These are phyloP conservation scores for Silene conica DNA, from an alignment of 148 eudicot species.

Conservation along the genomic window DNA sequence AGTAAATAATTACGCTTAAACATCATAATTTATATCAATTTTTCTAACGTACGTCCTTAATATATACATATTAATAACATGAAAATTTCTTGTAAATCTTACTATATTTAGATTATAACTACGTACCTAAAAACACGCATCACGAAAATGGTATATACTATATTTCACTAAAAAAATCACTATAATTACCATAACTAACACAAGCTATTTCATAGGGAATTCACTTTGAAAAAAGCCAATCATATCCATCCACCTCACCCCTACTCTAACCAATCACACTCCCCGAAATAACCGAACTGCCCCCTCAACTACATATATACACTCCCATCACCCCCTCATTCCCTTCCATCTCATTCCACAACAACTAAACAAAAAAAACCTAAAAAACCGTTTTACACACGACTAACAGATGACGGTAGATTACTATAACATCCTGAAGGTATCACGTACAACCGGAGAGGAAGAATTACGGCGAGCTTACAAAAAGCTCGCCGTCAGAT, in stretches of 20 bases:
- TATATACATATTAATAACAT: too few species aligned
- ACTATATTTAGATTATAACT: too few species aligned
- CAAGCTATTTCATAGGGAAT: too few species aligned
- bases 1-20: too few species aligned
- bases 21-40: too few species aligned
- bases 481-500: conserved; percentile 71
- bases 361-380: neutral
- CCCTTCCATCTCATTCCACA: neutral
- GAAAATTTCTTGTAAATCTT: too few species aligned
- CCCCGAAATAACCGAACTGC: conserved; percentile 26
- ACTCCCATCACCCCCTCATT: neutral
- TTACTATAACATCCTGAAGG: conserved; percentile 66
- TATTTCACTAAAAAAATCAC: too few species aligned
- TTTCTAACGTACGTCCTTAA: too few species aligned
- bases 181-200: too few species aligned
- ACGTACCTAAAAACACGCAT: too few species aligned
- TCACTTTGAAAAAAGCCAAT: neutral
- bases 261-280: conserved; percentile 17
- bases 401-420: conserved; percentile 54
- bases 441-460: conserved; percentile 34
- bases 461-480: conserved; percentile 73
- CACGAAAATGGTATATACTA: too few species aligned
- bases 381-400: too few species aligned
- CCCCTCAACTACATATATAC: neutral
- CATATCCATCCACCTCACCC: conserved; percentile 18